Evolutionary conservation across 768 basidiomycete species (phyloP), one percentile per base, ranked within the genome.

Genomic region (Termitomyces sp.): DNA sequence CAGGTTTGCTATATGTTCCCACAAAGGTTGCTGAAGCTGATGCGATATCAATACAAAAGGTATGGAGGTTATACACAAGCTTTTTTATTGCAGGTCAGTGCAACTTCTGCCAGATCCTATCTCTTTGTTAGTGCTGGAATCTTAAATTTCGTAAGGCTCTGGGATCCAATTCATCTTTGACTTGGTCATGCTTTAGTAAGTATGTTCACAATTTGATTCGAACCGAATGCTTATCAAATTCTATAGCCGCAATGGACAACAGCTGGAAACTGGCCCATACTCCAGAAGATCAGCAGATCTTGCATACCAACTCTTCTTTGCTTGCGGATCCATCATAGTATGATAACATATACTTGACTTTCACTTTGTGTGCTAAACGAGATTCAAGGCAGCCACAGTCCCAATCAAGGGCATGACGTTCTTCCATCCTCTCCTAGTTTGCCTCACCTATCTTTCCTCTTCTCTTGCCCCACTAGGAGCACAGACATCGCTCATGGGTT

Each of bases 401-500:
- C 90, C 90, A 0, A 74, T 93, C 41, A 53, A 64, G 7, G 69
- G 83, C 7, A 68, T 70, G 58, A 58, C 85, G 40, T 85, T 90
- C 71, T 74, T 78, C 46, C 83, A 83, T 22, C 78, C 90, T 2
- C 73, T 93, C 53, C 74, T 90, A 43, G 71, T 86, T 61, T 79
- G 80, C 59, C 70, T 93, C 60, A 77, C 79, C 32, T 92, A 93
- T 68, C 71, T 93, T 55, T 78, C 78, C 58, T 84, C 87, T 32
- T 64, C 77, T 3, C 81, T 90, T 44, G 79, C 88, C 3, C 83
- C 85, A 22, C 77, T 81, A 6, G 84, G 85, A 24, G 64, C 82
- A 9, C 83, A 81, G 62, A 85, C 88, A 14, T 88, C 87, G 8
- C 65, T 95, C 55, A 84, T 91, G 75, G 93, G 93, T 5, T 77